phyloP scores from a whole-genome alignment of 78 protist genomes.

The Trichosphaerium sp. region DNA sequence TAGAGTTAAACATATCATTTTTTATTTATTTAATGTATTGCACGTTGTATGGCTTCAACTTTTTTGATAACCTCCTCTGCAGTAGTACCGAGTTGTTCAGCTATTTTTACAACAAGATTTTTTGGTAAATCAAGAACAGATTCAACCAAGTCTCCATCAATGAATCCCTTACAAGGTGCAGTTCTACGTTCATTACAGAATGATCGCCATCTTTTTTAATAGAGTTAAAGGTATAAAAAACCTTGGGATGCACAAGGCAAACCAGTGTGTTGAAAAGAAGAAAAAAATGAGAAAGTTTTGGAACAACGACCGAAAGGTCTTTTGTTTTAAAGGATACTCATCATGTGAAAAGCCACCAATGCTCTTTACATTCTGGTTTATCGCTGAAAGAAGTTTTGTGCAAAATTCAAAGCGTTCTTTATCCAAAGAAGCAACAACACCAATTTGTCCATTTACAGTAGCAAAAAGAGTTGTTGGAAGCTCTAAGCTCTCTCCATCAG shows the following conservation, averaged over 20 bases:
- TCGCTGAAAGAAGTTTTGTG: constrained; percentile 6
- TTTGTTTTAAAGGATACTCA: not conserved
- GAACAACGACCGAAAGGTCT: not conserved
- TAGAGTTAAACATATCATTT: not conserved
- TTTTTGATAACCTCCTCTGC: constrained; percentile 10
- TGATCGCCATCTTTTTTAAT: constrained; percentile 40
- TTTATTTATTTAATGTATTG: constrained; percentile 18
- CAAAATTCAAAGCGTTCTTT: constrained; percentile 37
- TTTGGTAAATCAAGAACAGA: constrained; percentile 37
- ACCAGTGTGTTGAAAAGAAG: not conserved
- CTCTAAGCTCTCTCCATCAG: constrained; percentile 13
- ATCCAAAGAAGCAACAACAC: constrained; percentile 52
- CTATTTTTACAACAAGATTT: constrained; percentile 10
- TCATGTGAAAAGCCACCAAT: constrained; percentile 66
- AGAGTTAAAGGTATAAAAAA: not conserved
- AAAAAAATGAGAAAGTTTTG: not conserved
- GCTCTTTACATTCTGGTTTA: constrained; percentile 38
- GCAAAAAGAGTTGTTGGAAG: constrained; percentile 42
- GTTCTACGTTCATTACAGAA: constrained; percentile 47
- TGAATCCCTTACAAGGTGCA: constrained; percentile 14
- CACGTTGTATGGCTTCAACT: constrained; percentile 28
- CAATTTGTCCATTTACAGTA: constrained; percentile 68
- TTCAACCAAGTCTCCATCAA: constrained; percentile 86
- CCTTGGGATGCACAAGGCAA: not conserved
- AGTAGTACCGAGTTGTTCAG: constrained; percentile 8